These are phyloP conservation scores for Coleophoma eucalyptorum DNA, from an alignment of 2,329 filamentous ascomycete genomes.

Conservation along the genomic window DNA sequence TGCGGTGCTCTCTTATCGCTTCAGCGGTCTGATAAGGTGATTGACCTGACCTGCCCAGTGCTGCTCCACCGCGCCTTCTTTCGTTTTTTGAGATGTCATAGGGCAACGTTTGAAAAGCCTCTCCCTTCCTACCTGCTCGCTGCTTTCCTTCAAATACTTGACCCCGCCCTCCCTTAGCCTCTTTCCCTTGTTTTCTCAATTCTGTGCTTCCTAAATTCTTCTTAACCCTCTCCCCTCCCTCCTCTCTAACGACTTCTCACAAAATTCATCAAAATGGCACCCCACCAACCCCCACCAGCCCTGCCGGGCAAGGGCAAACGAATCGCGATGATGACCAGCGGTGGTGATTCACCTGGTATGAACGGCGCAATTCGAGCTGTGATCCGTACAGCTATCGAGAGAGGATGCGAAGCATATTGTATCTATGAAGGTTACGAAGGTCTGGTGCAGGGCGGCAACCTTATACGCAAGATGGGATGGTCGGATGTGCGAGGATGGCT, in stretches of 20 bases:
- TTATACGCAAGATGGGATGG: constrained; percentile 88
- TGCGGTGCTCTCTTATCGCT: too few species aligned
- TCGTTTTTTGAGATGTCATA: not conserved
- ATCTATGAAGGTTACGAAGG: constrained; percentile 96
- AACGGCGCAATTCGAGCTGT: constrained; percentile 71
- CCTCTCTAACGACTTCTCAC: not conserved
- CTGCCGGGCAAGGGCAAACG: constrained; percentile 24
- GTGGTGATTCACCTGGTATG: constrained; percentile 74
- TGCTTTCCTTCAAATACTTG: not conserved
- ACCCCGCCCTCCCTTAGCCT: not conserved
- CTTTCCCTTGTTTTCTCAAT: not conserved
- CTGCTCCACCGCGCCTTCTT: not conserved
- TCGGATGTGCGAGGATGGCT: constrained; percentile 92
- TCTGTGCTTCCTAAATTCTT: not conserved
- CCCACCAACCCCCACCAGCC: constrained; percentile 17
- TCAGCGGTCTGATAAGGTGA: too few species aligned
- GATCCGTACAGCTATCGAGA: constrained; percentile 85
- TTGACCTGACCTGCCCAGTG: too few species aligned
- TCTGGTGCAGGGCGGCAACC: constrained; percentile 80
- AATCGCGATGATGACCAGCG: constrained; percentile 71
- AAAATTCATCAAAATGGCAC: constrained; percentile 16
- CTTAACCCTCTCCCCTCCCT: not conserved
- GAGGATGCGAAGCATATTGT: constrained; percentile 75
- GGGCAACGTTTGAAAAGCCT: not conserved
- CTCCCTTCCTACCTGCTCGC: not conserved